These are phyloP conservation scores for Blastobotrys parvus DNA, from an alignment of 805 yeast genomes.

Conservation along the genomic window DNA sequence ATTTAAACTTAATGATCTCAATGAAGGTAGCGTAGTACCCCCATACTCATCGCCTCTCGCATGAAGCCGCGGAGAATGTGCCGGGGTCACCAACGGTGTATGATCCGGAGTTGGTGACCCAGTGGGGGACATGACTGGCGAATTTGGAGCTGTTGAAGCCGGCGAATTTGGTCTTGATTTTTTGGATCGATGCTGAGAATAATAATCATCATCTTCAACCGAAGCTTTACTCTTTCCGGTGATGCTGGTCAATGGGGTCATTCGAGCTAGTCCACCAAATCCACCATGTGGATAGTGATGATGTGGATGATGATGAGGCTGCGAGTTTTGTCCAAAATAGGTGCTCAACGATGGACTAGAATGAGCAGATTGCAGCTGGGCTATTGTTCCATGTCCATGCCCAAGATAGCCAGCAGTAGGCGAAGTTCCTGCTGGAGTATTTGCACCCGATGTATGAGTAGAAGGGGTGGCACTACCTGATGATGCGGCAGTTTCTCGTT, in stretches of 20 bases:
- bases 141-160: conserved; percentile 34
- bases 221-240: conserved; percentile 8
- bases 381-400: conserved; percentile 9
- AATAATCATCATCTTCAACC: conserved; percentile 19
- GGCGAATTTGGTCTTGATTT: conserved; percentile 36
- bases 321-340: conserved; percentile 15
- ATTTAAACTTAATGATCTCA: conserved; percentile 25
- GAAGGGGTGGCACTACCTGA: background rate
- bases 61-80: conserved; percentile 36
- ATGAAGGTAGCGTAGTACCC: conserved; percentile 31
- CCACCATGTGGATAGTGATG: conserved; percentile 18
- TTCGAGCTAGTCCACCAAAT: conserved; percentile 19
- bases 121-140: conserved; percentile 32
- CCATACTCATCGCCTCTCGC: conserved; percentile 28
- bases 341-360: conserved; percentile 20
- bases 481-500: conserved; percentile 25
- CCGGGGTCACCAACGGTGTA: conserved; percentile 38
- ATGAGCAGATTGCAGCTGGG: conserved; percentile 10
- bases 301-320: conserved; percentile 19
- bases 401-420: background rate
- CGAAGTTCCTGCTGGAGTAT: background rate
- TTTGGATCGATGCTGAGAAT: conserved; percentile 26
- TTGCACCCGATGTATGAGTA: background rate
- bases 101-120: conserved; percentile 34
- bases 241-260: conserved; percentile 24